Base-by-base conservation (phyloP, 2,329 filamentous ascomycete genomes). In the Xylariales sp. region DNA sequence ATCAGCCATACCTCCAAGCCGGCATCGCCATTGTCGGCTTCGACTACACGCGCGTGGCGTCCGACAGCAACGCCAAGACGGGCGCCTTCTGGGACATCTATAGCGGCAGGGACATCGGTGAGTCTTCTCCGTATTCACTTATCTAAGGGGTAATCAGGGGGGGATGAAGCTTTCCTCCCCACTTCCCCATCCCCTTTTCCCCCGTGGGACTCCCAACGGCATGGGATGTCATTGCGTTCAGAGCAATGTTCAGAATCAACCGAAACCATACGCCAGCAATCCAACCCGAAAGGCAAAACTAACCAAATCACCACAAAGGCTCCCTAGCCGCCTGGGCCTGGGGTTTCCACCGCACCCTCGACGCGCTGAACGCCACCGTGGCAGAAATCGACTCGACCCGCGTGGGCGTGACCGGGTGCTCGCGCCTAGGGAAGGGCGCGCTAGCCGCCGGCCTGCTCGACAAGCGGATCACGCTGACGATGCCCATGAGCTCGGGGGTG, bases 401-500 rank as follows among this genome's bases (percentile, higher is more conserved):
- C 12, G 79, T 82, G 14, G 84, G 83, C 62, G 84, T 87, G 14
- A 87, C 85, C 16, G 85, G 85, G 5, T 87, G 85, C 77, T 87
- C 84, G 43, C 83, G 85, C 0, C 83, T 86, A 28, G 85, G 84
- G 60, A 87, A 87, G 70, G 85, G 83, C 14, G 84, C 85, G 5
- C 79, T 87, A 0, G 83, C 85, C 5, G 84, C 85, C 0, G 84
- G 84, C 0, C 81, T 86, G 1, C 80, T 87, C 48, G 85, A 87
- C 74, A 73, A 75, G 52, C 84, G 85, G 59, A 83, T 87, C 73
- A 83, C 85, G 32, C 79, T 87, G n/a, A 85, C 84, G 49, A 82
- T 87, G 75, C 84, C 85, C 12, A 86, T 87, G 79, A 85, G 85
- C 71, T 84, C 83, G 43, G 85, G 85, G n/a, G 82, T 86, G 23